Evolutionary conservation across 495 filamentous ascomycete genomes (phyloP), one percentile per base, ranked within the genome.

Genomic region (Talaromyces borbonicus): DNA sequence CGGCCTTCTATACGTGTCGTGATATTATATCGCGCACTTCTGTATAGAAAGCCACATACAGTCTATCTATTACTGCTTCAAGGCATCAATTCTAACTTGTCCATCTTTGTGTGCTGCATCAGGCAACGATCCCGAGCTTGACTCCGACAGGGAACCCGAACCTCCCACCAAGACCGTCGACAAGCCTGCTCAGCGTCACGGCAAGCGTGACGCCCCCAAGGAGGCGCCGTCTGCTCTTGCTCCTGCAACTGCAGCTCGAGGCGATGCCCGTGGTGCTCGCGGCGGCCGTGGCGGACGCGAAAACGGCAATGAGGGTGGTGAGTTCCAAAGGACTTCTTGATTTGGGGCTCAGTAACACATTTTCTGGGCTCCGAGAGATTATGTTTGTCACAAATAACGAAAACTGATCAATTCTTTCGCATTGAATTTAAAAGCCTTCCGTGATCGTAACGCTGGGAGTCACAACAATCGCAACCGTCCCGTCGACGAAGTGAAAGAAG

Each of bases 71-170:
- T 52, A 54, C 49, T 52, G 53, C 52, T 54, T 51, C 40, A 46
- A 48, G 35, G 49, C 32, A 27, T 15, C n/a, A 27, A 15, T 46
- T 56, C 27, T 52, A 58, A 48, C 50, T 40, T 56, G 49, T 56
- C 46, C 23, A 35, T 52, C 44, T 52, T 54, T 57, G 47, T 52
- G 52, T 45, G 14, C 19, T 24, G 51, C 54, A 32, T n/a, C 58
- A 89, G 84, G 83, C 75, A 95, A 95, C 71, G 86, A 93, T 67
- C 82, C 84, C 62, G 86, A 88, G 64, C 81, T 83, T 60, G 90
- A 89, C 68, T 81, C 83, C 56, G 83, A 84, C 65, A 75, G 75
- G 64, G 75, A 77, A 58, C 79, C 84, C 53, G 71, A 80, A 55
- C 81, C 84, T 57, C 89, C 88, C 59, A 78, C 84, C 38, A 85